Evolutionary conservation across 1,284 basidiomycete genomes (phyloP).

Genomic region (Rhodotorula sp.): DNA sequence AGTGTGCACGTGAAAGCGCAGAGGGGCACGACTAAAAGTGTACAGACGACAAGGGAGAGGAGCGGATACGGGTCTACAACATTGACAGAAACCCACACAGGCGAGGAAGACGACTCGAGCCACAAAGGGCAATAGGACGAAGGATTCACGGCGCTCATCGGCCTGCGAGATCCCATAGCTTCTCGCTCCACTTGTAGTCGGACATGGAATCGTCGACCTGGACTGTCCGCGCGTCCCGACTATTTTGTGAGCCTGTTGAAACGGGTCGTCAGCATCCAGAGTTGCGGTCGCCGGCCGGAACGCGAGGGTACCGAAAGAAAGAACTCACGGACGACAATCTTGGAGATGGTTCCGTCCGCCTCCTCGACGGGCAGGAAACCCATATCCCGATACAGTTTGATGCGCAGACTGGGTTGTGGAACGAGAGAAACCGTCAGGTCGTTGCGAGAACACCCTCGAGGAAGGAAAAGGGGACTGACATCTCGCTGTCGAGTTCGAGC

Average conservation of each 20-base stretch:
- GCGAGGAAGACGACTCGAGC: too few species aligned
- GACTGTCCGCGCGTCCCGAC: constrained; percentile 30
- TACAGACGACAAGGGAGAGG: constrained; percentile 5
- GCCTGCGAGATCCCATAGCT: constrained; percentile 27
- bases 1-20: not conserved
- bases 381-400: constrained; percentile 38
- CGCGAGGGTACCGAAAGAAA: too few species aligned
- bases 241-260: constrained; percentile 19
- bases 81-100: too few species aligned
- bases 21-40: not conserved
- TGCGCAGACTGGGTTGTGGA: constrained; percentile 12
- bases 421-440: not conserved
- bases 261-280: not conserved
- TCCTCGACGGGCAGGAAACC: constrained; percentile 39
- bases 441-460: not conserved
- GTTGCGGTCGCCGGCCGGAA: too few species aligned
- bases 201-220: constrained; percentile 20
- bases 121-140: too few species aligned
- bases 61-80: not conserved
- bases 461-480: constrained; percentile 18
- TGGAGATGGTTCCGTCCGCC: constrained; percentile 24
- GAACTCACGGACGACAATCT: constrained; percentile 36
- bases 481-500: constrained; percentile 29
- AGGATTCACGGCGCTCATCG: not conserved
- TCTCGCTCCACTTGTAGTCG: constrained; percentile 33